Evolutionary conservation across 805 yeast genomes (phyloP).

Genomic region (Wickerhamiella azymoides): DNA sequence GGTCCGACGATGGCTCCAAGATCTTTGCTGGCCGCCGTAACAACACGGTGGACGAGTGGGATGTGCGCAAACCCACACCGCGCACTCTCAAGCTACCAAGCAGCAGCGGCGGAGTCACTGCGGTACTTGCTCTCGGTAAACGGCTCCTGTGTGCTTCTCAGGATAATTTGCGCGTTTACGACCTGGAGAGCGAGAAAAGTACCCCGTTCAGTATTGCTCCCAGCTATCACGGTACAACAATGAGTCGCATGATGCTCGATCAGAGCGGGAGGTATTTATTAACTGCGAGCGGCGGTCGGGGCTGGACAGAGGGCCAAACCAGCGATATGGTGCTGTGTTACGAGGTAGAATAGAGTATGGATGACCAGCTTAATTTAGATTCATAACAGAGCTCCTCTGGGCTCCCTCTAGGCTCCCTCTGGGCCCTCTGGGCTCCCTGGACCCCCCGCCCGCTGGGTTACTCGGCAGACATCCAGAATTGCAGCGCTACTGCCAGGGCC

Average conservation of each 20-base stretch:
- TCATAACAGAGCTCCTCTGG: too few species aligned
- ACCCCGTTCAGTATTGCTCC: conserved; percentile 83
- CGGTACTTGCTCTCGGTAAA: conserved; percentile 68
- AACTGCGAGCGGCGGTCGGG: conserved; percentile 87
- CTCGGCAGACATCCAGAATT: neutral
- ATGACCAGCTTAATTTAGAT: too few species aligned
- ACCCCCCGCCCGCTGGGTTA: too few species aligned
- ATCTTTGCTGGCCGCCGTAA: conserved; percentile 83
- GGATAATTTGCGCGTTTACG: conserved; percentile 82
- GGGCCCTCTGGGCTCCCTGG: too few species aligned
- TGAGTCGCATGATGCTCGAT: conserved; percentile 67
- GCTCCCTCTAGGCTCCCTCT: too few species aligned
- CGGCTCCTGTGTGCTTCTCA: conserved; percentile 72
- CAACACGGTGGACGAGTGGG: conserved; percentile 55
- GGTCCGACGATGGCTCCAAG: conserved; percentile 74
- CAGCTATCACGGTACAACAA: conserved; percentile 89
- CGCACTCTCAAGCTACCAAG: conserved; percentile 61
- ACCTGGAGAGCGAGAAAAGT: conserved; percentile 32
- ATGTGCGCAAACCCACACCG: conserved; percentile 31
- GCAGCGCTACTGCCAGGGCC: neutral
- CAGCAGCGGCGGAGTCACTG: conserved; percentile 82
- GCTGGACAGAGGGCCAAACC: conserved; percentile 78
- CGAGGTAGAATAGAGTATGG: conserved; percentile 34
- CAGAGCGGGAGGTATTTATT: conserved; percentile 79
- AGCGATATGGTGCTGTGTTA: conserved; percentile 52